These are phyloP conservation scores for Penicillium hesseltinei DNA, from an alignment of 2,329 filamentous ascomycete genomes.

Conservation along the genomic window DNA sequence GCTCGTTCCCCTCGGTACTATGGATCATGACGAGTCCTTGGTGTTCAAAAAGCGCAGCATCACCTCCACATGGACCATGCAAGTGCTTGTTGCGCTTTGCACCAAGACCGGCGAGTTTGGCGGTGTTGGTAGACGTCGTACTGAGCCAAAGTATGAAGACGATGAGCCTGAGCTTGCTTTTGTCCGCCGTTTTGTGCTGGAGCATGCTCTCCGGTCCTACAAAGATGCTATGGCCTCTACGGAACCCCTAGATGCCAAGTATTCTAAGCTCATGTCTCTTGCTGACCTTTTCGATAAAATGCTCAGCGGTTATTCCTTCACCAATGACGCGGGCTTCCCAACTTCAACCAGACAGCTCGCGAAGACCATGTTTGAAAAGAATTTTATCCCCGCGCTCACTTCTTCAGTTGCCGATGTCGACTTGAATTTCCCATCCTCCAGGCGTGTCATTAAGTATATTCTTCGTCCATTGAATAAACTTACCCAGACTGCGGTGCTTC, in stretches of 20 bases:
- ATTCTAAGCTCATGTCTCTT: conserved; percentile 80
- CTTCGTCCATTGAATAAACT: conserved; percentile 83
- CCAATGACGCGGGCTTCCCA: conserved; percentile 46
- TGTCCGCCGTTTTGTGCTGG: conserved; percentile 90
- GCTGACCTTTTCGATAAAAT: conserved; percentile 92
- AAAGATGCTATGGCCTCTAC: conserved; percentile 78
- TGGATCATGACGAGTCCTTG: conserved; percentile 71
- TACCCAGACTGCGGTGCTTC: conserved; percentile 78
- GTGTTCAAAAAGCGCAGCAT: conserved; percentile 78
- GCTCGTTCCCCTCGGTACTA: conserved; percentile 65
- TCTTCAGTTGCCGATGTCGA: conserved; percentile 93
- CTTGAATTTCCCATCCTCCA: conserved; percentile 88
- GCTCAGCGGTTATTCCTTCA: conserved; percentile 74
- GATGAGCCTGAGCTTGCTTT: conserved; percentile 65
- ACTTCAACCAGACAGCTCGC: conserved; percentile 78
- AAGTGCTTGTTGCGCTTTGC: conserved; percentile 81
- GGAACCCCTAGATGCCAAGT: conserved; percentile 80
- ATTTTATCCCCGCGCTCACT: conserved; percentile 84
- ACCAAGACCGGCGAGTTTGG: conserved; percentile 80
- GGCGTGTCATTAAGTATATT: conserved; percentile 94
- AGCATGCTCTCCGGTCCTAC: conserved; percentile 88
- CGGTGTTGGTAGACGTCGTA: conserved; percentile 57
- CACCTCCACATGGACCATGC: conserved; percentile 82
- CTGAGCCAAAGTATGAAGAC: conserved; percentile 37
- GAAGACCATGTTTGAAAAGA: conserved; percentile 97